phyloP scores from a whole-genome alignment of 2,329 filamentous ascomycete species.

The Pseudogymnoascus sp. region DNA sequence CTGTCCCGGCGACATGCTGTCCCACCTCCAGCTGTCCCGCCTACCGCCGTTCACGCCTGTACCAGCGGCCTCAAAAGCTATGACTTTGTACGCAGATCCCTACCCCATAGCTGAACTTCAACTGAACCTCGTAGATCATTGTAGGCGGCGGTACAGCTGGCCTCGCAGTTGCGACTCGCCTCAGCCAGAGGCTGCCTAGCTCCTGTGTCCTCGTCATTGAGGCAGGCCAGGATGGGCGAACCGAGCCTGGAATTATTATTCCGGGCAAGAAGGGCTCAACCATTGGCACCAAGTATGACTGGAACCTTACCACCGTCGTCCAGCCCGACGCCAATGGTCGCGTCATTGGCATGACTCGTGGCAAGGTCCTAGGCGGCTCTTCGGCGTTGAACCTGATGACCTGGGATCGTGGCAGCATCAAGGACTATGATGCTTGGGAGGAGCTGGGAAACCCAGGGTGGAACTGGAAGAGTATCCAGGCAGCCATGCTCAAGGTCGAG shows the following conservation, averaged over 20 bases:
- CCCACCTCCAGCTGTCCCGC: not conserved
- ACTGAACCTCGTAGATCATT: not conserved
- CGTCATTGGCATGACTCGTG: conserved; percentile 27
- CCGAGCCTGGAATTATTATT: not conserved
- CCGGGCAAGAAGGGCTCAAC: not conserved
- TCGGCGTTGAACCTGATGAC: conserved; percentile 29
- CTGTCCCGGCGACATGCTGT: not conserved
- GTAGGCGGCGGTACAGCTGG: conserved; percentile 1
- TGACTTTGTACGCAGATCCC: not conserved
- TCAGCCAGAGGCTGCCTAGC: not conserved
- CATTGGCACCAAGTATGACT: conserved; percentile 3
- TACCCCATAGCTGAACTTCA: not conserved
- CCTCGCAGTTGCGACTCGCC: not conserved
- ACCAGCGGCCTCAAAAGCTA: not conserved
- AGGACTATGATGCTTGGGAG: conserved; percentile 37
- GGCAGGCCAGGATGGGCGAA: not conserved
- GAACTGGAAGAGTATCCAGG: conserved; percentile 28
- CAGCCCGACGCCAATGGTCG: conserved; percentile 17
- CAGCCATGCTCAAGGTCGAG: conserved; percentile 14
- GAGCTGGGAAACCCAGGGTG: conserved; percentile 36
- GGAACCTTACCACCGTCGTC: not conserved
- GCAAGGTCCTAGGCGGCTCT: conserved; percentile 32
- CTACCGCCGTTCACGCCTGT: not conserved
- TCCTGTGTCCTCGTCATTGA: conserved; percentile 4
- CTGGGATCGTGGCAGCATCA: conserved; percentile 19